Evolutionary conservation across 345 rosid species (phyloP).

Genomic region (Pistacia atlantica): DNA sequence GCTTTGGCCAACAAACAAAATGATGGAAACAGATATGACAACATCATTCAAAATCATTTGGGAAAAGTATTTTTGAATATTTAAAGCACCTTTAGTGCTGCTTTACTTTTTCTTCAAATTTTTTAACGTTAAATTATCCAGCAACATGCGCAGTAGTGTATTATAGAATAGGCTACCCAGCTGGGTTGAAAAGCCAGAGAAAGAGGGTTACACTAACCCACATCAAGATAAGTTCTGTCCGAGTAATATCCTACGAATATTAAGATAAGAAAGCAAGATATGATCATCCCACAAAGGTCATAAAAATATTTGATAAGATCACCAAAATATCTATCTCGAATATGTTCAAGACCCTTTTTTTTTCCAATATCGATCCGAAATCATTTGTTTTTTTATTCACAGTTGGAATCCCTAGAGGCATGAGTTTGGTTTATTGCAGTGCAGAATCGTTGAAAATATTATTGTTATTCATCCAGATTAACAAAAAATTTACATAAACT

Average conservation of each 20-base stretch:
- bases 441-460: too few species aligned
- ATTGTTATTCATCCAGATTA: not conserved
- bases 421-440: not conserved
- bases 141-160: not conserved
- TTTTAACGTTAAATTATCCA: not conserved
- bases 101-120: not conserved
- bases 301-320: too few species aligned
- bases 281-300: too few species aligned
- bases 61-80: conserved; percentile 1
- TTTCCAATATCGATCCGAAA: too few species aligned
- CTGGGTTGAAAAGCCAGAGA: not conserved
- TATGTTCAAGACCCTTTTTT: too few species aligned
- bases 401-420: not conserved
- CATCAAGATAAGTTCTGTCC: not conserved
- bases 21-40: conserved; percentile 12
- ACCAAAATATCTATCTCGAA: too few species aligned
- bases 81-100: not conserved
- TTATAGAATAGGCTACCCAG: not conserved
- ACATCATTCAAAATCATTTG: conserved; percentile 18
- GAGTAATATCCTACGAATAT: not conserved
- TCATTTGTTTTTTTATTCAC: not conserved
- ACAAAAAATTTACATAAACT: not conserved
- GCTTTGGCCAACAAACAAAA: conserved; percentile 22
- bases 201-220: not conserved
- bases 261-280: too few species aligned